Evolutionary conservation across 2,329 filamentous ascomycete species (phyloP), one percentile per base, ranked within the genome.

Genomic region (Monilinia polystroma): DNA sequence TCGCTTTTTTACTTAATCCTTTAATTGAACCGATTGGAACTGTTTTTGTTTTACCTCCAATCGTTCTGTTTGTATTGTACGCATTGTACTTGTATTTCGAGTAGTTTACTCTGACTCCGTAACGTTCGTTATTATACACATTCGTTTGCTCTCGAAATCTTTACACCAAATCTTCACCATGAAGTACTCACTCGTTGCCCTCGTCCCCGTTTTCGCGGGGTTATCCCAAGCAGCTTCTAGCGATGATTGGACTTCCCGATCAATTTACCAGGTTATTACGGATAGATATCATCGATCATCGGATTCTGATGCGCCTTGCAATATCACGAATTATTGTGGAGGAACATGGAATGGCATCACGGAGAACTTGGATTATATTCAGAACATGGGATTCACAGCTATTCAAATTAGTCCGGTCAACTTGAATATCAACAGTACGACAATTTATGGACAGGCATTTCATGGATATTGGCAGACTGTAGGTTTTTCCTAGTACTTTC

Each of bases 321-420:
- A 64, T 20, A 67, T 68, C 32, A 72, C 74, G 1, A 57, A 76
- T 4, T 83, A 83, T 69, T 85, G 83, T 68, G 83, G 83, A 60
- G 80, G 80, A 12, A 77, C 78, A 12, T 81, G 78, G 77, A 73
- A 75, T 59, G 79, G 79, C 18, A 79, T 81, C 64, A 75, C 75
- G 51, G 74, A 79, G 52, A 74, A 77, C 16, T 70, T 81, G 66
- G 77, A 80, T 72, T 81, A 81, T 68, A 81, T 81, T 56, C 77
- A 79, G 29, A 38, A 45, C 63, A 73, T 64, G 63, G 66, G 55
- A 0, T 67, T 65, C 26, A 67, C 51, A 8, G 57, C 58, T 6
- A 74, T 79, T 52, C 81, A 80, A 79, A 82, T 82, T 59, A 81
- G 79, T 7, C 80, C 80, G 0, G 73, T 82, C 38, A 79, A 79